A percentile compares a stretch with the other conserved stretches of the same genome.
These are phyloP conservation scores for Cardamine resedifolia DNA, from an alignment of 345 rosid species.

Conservation along the genomic window DNA sequence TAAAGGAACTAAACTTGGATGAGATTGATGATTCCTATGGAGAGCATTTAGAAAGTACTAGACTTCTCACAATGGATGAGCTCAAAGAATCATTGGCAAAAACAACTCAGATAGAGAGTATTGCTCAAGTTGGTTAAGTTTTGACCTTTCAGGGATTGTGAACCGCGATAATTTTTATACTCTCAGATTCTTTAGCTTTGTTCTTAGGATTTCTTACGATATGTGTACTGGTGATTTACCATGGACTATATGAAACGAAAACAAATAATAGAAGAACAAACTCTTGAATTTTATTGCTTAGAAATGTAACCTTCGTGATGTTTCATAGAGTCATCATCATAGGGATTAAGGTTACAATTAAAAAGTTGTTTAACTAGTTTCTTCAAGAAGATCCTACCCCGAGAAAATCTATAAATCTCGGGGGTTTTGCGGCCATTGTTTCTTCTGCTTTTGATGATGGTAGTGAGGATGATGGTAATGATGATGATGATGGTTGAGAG, in stretches of 20 bases:
- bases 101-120: constrained; percentile 5
- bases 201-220: neutral
- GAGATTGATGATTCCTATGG: constrained; percentile 1
- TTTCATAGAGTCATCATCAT: constrained; percentile 5
- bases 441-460: constrained; percentile 37
- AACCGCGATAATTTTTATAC: neutral
- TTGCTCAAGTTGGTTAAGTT: constrained; percentile 22
- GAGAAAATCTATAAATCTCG: constrained; percentile 64
- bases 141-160: neutral
- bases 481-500: constrained; percentile 44
- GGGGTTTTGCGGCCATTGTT: constrained; percentile 25
- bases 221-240: neutral
- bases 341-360: constrained; percentile 7
- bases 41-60: constrained; percentile 23
- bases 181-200: neutral
- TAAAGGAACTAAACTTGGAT: constrained; percentile 23
- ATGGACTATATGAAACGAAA: neutral
- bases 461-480: constrained; percentile 40
- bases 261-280: neutral
- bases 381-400: constrained; percentile 46
- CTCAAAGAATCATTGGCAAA: constrained; percentile 6
- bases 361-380: neutral
- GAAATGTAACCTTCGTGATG: constrained; percentile 23
- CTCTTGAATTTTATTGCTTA: constrained; percentile 15
- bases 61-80: constrained; percentile 24